Base-by-base conservation (phyloP, 2,329 filamentous ascomycete species). In the Sclerotinia minor region DNA sequence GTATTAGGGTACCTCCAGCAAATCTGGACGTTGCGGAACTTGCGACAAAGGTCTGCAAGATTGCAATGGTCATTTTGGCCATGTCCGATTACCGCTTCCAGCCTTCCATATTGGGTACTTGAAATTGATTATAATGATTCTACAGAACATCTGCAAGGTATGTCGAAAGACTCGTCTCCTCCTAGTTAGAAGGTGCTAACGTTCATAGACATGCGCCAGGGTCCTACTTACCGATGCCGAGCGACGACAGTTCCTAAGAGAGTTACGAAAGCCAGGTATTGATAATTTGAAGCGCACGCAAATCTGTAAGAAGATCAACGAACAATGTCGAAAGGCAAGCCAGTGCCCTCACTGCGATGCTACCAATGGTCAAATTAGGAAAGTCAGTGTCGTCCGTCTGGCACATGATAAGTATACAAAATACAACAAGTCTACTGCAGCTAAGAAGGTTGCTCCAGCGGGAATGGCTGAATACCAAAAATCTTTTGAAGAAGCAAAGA, bases 81-180 rank as follows among this genome's bases (percentile, higher is more conserved):
- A 97, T 79, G 91, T 99, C 75, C 89, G 92, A 75, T 86, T 99
- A 19, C 92, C 94, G 1, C 83, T 99, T 64, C 95, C 95, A 5
- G 92, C 91, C 54, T 98, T 98, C 76, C 95, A 99, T 77, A 93
- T 98, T 72, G 95, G 95, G 49, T 99, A 97, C 77, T 86, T 99
- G 74, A 95, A 93, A 77, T 93, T 96, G 78, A 92, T 95, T 71
- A 94, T 96, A 77, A 89, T 89, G 55, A 94, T 97, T 67, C 84
- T 99, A 32, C 94, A 98, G 78, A 91, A 95, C 76, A 96, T 99
- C 72, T 99, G 95, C 88, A 99, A 97, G 78, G 82, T 84, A 76
- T 54, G 76, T 26, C 8, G 17, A 54, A 38, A 44, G 26, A 57
- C 44, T 21, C 58, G 17, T 60, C n/a, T 63, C 13, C 44, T 69